Evolutionary conservation across 140 eudicot species (phyloP).

Genomic region (Oenanthe javanica): DNA sequence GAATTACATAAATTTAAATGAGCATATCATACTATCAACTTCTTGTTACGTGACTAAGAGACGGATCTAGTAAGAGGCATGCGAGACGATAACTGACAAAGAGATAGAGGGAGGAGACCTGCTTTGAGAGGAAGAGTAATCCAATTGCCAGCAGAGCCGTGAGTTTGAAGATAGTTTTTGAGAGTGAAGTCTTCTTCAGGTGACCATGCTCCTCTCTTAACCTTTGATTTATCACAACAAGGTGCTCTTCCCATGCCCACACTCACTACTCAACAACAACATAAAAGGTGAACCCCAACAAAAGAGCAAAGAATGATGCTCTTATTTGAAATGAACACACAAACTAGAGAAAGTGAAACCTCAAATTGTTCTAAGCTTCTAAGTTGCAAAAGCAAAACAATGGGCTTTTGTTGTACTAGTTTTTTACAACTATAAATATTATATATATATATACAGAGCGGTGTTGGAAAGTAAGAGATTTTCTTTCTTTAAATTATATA

Average conservation of each 20-base stretch:
- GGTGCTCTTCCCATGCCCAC: slow-evolving; percentile 76
- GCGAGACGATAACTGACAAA: too few species aligned
- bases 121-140: slow-evolving; percentile 74
- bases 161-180: slow-evolving; percentile 42
- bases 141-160: slow-evolving; percentile 91
- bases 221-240: slow-evolving; percentile 80
- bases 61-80: too few species aligned
- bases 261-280: neutral
- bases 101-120: slow-evolving; percentile 24
- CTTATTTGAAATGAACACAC: neutral
- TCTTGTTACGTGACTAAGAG: too few species aligned
- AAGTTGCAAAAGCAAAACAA: neutral
- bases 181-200: slow-evolving; percentile 78
- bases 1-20: neutral
- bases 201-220: slow-evolving; percentile 92
- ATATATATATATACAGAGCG: neutral
- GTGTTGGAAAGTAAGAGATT: neutral
- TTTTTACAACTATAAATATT: neutral
- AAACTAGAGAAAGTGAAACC: neutral
- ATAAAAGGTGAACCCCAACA: neutral
- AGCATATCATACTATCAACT: too few species aligned
- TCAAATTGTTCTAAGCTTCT: neutral
- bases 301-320: neutral
- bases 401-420: neutral
- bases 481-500: neutral